Evolutionary conservation across 345 rosid genomes (phyloP), one percentile per base, ranked within the genome.

Genomic region (Firmiana major): DNA sequence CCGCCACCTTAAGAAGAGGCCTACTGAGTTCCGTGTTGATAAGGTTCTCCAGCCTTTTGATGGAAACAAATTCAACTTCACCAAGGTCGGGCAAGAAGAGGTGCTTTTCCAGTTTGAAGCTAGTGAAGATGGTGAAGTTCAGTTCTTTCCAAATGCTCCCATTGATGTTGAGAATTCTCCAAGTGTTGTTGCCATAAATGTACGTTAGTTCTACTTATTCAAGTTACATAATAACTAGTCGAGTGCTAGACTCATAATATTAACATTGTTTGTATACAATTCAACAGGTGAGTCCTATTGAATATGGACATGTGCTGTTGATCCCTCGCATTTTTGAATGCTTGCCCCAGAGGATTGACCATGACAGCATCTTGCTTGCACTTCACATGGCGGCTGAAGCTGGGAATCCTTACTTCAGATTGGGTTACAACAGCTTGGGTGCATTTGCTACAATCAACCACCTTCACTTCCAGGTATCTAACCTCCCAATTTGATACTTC

Each of bases 391-490:
- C 97, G 0, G 80, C 64, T 73, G 98, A 96, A 81, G 97, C 93
- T 36, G 90, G 86, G 67, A 91, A 88, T 84, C 97, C 93, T 0
- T 84, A 87, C 84, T 96, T 96, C 81, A 88, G 99, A 7, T 75
- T 96, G 78, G 99, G 99, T 62, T 93, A 96, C 89, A 96, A 96
- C 77, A 96, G 99, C 84, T 87, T 96, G 85, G 97, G 98, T 59
- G 97, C 99, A 67, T 96, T 96, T 88, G 99, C 97, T 36, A 96
- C 99, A 75, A 89, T 93, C 84, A 96, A 96, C 79, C 99, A 96
- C 80, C 99, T 96, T 77, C 99, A 96, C 88, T 96, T 96, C 81
- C 98, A 96, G 99, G 99, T 96, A 64, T 62, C 8, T 75, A 38
- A 28, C 71, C 16, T 0, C 17, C 4, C 46, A 48, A 36, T 31